These are phyloP conservation scores for Royoungia palumana DNA, from an alignment of 768 basidiomycete genomes.

Conservation along the genomic window DNA sequence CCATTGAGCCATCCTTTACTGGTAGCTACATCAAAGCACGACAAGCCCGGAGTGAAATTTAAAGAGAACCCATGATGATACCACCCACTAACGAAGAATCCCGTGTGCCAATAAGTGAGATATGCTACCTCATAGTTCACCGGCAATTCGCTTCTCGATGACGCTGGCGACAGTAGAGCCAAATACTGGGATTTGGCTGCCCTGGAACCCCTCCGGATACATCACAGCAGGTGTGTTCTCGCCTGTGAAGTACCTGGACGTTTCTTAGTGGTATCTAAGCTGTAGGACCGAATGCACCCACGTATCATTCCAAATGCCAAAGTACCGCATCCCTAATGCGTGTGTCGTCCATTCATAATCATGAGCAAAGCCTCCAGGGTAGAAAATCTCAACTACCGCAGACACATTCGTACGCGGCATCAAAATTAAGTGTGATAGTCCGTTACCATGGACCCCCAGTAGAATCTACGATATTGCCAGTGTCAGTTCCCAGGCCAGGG, in stretches of 20 bases:
- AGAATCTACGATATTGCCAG: conserved; percentile 44
- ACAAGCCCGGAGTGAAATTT: neutral
- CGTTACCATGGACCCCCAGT: conserved; percentile 76
- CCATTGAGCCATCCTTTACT: neutral
- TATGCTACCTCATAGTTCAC: conserved; percentile 6
- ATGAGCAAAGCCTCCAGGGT: conserved; percentile 74
- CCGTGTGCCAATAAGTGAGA: neutral
- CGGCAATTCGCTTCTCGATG: conserved; percentile 65
- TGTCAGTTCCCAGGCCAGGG: neutral
- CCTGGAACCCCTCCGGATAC: conserved; percentile 88
- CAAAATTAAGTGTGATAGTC: conserved; percentile 79
- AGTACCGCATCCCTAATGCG: conserved; percentile 71
- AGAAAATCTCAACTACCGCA: conserved; percentile 85
- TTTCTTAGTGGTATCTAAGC: neutral
- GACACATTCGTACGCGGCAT: conserved; percentile 76
- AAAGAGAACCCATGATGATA: no score
- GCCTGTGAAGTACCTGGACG: conserved; percentile 20
- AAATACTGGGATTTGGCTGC: conserved; percentile 67
- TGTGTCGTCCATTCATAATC: conserved; percentile 84
- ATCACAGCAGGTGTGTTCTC: conserved; percentile 45
- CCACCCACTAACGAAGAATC: no score
- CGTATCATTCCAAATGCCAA: conserved; percentile 81
- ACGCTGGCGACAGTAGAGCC: conserved; percentile 62
- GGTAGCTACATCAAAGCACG: no score
- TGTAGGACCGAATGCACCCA: conserved; percentile 31